Conservation (phyloP, 495 filamentous ascomycete genomes). For the Chaetomium cochliodes region DNA sequence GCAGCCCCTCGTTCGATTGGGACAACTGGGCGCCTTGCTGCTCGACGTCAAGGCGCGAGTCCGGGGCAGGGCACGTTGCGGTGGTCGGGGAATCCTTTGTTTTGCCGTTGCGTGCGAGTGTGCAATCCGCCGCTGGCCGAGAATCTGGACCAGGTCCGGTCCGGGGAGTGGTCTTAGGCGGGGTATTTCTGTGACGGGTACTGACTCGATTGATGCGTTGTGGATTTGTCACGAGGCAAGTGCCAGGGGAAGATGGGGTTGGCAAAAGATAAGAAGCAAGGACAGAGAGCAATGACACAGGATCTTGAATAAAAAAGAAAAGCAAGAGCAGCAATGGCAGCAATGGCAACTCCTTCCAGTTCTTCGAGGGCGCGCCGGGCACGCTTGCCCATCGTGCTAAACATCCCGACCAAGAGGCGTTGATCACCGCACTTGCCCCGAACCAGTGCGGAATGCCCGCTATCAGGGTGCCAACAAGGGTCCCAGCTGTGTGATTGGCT, state of each 20-base stretch:
- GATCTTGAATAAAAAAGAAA: not conserved
- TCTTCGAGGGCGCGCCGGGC: not conserved
- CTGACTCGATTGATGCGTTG: constrained; percentile 22
- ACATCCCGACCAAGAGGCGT: not conserved
- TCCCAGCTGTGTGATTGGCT: constrained; percentile 25
- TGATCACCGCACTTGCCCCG: constrained; percentile 4
- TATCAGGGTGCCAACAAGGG: constrained; percentile 17
- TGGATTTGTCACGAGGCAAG: not conserved
- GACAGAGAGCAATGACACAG: not conserved
- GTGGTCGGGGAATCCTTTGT: constrained; percentile 4
- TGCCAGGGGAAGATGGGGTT: constrained; percentile 4
- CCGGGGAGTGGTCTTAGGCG: constrained; percentile 13
- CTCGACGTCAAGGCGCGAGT: not conserved
- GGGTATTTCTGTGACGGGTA: constrained; percentile 11
- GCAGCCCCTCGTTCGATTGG: constrained; percentile 28
- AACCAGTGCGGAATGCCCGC: not conserved
- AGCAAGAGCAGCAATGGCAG: too few relatives aligned
- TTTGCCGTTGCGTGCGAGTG: not conserved
- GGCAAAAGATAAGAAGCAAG: constrained; percentile 1
- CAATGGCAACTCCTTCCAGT: not conserved
- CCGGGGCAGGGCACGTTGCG: constrained; percentile 6
- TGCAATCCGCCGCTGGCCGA: constrained; percentile 3
- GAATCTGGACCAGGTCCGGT: constrained; percentile 12
- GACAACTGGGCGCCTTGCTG: not conserved
- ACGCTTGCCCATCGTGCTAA: not conserved